These are phyloP conservation scores for Russula abietina DNA, from an alignment of 768 basidiomycete species.

Conservation along the genomic window DNA sequence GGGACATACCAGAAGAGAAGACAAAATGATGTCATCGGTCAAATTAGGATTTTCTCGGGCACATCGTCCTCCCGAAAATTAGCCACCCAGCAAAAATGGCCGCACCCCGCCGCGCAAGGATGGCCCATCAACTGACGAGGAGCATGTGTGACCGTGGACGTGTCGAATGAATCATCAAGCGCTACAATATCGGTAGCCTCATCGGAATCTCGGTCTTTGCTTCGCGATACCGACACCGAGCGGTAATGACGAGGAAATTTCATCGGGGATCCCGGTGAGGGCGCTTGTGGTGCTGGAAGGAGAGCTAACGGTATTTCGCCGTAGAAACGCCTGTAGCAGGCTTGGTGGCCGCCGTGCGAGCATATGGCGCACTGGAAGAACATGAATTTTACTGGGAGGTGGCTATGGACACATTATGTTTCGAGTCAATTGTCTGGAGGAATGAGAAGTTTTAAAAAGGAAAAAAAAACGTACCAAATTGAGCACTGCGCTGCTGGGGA, in stretches of 20 bases:
- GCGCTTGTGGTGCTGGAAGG: constrained; percentile 33
- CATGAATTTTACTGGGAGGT: constrained; percentile 64
- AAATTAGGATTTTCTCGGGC: constrained; percentile 10
- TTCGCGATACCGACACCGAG: constrained; percentile 25
- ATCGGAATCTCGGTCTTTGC: constrained; percentile 24
- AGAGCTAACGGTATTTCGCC: constrained; percentile 50
- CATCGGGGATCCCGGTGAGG: constrained; percentile 24
- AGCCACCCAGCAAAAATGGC: constrained; percentile 72
- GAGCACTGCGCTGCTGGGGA: constrained; percentile 46
- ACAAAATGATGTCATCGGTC: background rate
- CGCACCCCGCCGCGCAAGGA: constrained; percentile 74
- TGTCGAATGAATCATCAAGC: constrained; percentile 20
- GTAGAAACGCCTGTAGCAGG: constrained; percentile 69
- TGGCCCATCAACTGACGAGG: constrained; percentile 42
- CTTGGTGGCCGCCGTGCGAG: constrained; percentile 74
- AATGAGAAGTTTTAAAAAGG: background rate
- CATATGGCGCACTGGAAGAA: constrained; percentile 74
- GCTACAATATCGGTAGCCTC: background rate
- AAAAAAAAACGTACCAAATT: constrained; percentile 54
- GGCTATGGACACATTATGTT: constrained; percentile 38
- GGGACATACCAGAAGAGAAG: background rate
- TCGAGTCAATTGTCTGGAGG: constrained; percentile 2
- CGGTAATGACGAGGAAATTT: constrained; percentile 18
- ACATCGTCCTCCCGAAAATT: constrained; percentile 24
- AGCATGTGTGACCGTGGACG: background rate